Evolutionary conservation across 2,329 filamentous ascomycete genomes (phyloP), one percentile per base, ranked within the genome.

Genomic region (Nemania abortiva): DNA sequence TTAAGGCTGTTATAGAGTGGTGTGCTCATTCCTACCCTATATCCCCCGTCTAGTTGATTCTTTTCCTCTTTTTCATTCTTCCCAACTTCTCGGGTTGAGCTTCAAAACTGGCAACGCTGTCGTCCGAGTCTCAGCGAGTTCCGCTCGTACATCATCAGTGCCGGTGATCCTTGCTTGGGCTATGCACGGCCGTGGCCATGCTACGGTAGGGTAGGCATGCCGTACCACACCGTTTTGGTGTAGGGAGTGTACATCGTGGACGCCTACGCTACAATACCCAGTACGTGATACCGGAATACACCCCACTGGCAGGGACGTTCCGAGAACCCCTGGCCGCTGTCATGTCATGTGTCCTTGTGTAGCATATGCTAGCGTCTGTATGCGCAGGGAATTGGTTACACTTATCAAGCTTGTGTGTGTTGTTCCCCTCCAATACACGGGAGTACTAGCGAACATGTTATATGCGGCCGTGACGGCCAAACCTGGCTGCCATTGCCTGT

Each of bases 291-390:
- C 61, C 53, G 65, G 68, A 68, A 68, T 39, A 65, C 65, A 68
- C 65, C 65, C 68, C 68, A 68, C 68, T 70, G 68, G 65, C 49
- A 70, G 68, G 68, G 56, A 61, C 60, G 65, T 70, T 70, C 68
- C 68, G 68, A 70, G 53, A 47, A 70, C 65, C 68, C 68, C 65
- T 70, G 68, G 61, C 61, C 58, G 63, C 58, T 63, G 59, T 63
- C 67, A 66, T 69, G 67, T 70, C 67, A 70, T 70, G 68, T 70
- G 68, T 68, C 64, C 60, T 67, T 64, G 60, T 70, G 68, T 65
- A 68, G 68, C 68, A 70, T 62, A 63, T 59, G 54, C 62, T 65
- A 65, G 62, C 47, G 62, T 65, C 59, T 67, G 68, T 60, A 53
- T 59, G 52, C 52, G 29, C 42, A 47, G 42, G 42, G 42, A n/a